These are phyloP conservation scores for Diutina rugosa DNA, from an alignment of 1,139 yeast genomes.

Conservation along the genomic window DNA sequence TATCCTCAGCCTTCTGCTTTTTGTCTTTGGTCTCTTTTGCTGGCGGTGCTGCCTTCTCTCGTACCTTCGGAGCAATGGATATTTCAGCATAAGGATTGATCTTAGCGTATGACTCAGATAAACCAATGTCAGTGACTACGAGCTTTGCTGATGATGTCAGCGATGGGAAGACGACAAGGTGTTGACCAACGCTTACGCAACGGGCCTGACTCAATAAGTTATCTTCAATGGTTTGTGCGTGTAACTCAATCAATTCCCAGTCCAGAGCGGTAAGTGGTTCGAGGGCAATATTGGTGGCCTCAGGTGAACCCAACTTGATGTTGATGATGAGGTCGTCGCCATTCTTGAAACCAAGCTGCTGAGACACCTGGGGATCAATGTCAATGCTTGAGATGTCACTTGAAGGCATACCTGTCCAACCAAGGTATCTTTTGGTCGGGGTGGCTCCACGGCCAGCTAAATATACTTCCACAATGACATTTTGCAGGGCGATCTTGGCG, in stretches of 20 bases:
- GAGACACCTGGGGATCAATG: constrained; percentile 27
- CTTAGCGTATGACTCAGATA: constrained; percentile 34
- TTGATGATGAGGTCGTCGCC: constrained; percentile 20
- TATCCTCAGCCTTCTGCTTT: constrained; percentile 14
- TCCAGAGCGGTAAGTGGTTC: constrained; percentile 73
- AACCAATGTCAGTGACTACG: constrained; percentile 47
- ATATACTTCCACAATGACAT: constrained; percentile 40
- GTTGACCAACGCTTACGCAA: constrained; percentile 50
- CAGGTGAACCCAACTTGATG: constrained; percentile 31
- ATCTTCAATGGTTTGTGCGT: constrained; percentile 67
- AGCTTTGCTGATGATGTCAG: constrained; percentile 52
- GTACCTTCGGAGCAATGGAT: constrained; percentile 67
- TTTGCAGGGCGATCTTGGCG: constrained; percentile 46
- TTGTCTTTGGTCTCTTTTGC: constrained; percentile 18
- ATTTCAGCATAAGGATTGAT: constrained; percentile 68
- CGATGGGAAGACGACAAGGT: constrained; percentile 61
- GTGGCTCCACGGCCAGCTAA: constrained; percentile 9
- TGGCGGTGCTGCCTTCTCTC: constrained; percentile 17
- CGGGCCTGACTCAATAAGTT: constrained; percentile 70
- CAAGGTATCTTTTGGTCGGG: constrained; percentile 32
- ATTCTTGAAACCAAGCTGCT: constrained; percentile 30
- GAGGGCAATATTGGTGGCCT: constrained; percentile 50
- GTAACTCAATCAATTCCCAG: constrained; percentile 85
- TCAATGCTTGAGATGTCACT: constrained; percentile 18
- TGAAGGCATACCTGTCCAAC: constrained; percentile 70